These are phyloP conservation scores for Leishmania braziliensis DNA, from an alignment of 208 protist species.

Conservation along the genomic window DNA sequence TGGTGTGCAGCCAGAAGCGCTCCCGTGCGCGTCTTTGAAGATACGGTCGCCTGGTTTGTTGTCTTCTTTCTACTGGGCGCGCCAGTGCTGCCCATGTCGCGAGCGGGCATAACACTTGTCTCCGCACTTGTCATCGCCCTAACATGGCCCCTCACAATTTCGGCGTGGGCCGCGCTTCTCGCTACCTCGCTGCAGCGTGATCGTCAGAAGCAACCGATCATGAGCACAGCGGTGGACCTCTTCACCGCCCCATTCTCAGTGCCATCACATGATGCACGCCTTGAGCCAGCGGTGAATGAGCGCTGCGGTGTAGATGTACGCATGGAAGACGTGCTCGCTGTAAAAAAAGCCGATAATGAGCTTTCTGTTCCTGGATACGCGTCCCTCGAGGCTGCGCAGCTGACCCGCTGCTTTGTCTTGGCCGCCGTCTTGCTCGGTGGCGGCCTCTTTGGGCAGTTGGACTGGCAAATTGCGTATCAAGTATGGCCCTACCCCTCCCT, in stretches of 20 bases:
- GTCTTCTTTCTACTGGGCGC: conserved; percentile 34
- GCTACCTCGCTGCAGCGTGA: conserved; percentile 7
- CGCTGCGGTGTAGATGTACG: neutral
- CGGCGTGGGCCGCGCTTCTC: conserved; percentile 8
- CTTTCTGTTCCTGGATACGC: neutral
- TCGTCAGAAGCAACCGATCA: neutral
- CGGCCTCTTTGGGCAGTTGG: conserved; percentile 50
- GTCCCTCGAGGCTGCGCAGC: neutral
- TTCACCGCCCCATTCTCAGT: conserved; percentile 2
- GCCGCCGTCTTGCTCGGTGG: conserved; percentile 39
- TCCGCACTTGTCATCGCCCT: conserved; percentile 13
- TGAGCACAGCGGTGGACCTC: conserved; percentile 16
- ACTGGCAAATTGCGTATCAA: conserved; percentile 53
- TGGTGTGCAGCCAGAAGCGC: neutral
- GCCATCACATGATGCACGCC: neutral
- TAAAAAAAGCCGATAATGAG: neutral
- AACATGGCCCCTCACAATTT: conserved; percentile 25
- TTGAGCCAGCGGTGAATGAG: neutral
- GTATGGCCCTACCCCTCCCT: conserved; percentile 64
- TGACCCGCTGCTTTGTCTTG: conserved; percentile 34
- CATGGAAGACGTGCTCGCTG: neutral
- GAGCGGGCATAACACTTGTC: conserved; percentile 11
- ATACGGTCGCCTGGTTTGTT: conserved; percentile 17
- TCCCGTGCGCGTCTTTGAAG: neutral
- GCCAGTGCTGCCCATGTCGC: conserved; percentile 9